These are phyloP conservation scores for Scleromitrula shiraiana DNA, from an alignment of 2,329 filamentous ascomycete species.

Conservation along the genomic window DNA sequence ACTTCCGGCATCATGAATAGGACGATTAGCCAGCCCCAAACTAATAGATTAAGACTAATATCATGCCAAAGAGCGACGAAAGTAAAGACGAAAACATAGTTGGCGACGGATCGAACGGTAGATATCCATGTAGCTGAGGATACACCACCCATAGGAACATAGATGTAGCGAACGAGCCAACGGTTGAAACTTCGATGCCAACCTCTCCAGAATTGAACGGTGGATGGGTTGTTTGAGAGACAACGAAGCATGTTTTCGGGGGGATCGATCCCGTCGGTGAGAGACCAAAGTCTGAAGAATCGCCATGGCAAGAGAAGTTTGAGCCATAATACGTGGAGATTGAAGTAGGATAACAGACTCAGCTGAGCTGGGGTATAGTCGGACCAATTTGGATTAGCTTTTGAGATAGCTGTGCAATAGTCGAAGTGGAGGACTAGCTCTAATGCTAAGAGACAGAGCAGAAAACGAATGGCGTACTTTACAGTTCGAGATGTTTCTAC, in stretches of 20 bases:
- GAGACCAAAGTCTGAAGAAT: constrained; percentile 95
- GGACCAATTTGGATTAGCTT: constrained; percentile 70
- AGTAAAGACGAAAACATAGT: constrained; percentile 81
- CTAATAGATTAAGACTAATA: constrained; percentile 78
- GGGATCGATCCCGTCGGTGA: constrained; percentile 85
- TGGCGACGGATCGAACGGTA: constrained; percentile 54
- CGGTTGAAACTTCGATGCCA: constrained; percentile 97
- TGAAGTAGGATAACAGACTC: constrained; percentile 87
- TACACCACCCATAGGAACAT: constrained; percentile 77
- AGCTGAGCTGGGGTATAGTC: constrained; percentile 82
- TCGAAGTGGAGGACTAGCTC: constrained; percentile 86
- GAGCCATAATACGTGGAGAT: constrained; percentile 94
- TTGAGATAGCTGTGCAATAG: constrained; percentile 88
- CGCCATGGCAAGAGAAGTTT: constrained; percentile 96
- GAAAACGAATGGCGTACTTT: constrained; percentile 77
- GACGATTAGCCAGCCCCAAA: constrained; percentile 96
- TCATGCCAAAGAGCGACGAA: constrained; percentile 99
- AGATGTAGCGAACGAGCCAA: constrained; percentile 91
- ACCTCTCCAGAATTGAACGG: constrained; percentile 84
- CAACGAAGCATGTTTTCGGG: constrained; percentile 98
- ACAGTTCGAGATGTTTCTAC: constrained; percentile 63
- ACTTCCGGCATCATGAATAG: constrained; percentile 90
- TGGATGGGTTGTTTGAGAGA: constrained; percentile 89
- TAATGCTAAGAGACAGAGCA: constrained; percentile 75
- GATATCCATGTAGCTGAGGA: constrained; percentile 39